Base-by-base conservation (phyloP, 2,329 filamentous ascomycete species). In the Purpureocillium lavendulum region DNA sequence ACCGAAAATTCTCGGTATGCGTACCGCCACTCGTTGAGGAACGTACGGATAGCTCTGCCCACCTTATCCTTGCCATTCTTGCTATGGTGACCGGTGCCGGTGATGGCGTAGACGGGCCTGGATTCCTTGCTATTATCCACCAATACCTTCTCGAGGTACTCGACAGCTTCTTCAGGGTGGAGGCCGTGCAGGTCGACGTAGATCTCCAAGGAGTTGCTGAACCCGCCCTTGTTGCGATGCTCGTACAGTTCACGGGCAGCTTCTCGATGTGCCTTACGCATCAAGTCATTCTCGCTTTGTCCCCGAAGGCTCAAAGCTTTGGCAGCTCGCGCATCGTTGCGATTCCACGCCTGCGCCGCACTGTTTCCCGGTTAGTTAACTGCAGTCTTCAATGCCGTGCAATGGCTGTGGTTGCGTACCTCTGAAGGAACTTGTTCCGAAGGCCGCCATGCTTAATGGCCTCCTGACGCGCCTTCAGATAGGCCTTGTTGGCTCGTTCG, bases 41-140 rank as follows among this genome's bases (percentile, higher is more conserved):
- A 97, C 49, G 77, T 80, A 40, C 92, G 82, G 45, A 97, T 82
- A 2, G 89, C 88, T 65, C 94, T 95, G 56, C 90, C 90, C 29
- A 98, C 87, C 65, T 98, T 98, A 64, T 98, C 92, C 61, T 97
- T 97, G 53, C 92, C 90, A 57, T 96, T 96, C 70, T 97, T 97
- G 60, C 87, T 94, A 64, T 98, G 92, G 56, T 97, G 89, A 4
- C 90, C 92, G 1, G 90, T 97, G 33, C 92, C 92, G 1, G 89
- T 96, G 58, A 98, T 97, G 49, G 89, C 89, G 58, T 97, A 98
- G 32, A 98, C 76, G 3, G 90, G 85, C 16, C 80, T 75, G 29
- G 73, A 73, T 49, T 84, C 80, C 48, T 78, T 73, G 48, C 73
- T 75, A 55, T 96, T 92, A 55, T 94, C 87, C 45, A 89, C 70